Evolutionary conservation across 192 early-diverging fungal species (phyloP).

Genomic region (Coemansia sp.): DNA sequence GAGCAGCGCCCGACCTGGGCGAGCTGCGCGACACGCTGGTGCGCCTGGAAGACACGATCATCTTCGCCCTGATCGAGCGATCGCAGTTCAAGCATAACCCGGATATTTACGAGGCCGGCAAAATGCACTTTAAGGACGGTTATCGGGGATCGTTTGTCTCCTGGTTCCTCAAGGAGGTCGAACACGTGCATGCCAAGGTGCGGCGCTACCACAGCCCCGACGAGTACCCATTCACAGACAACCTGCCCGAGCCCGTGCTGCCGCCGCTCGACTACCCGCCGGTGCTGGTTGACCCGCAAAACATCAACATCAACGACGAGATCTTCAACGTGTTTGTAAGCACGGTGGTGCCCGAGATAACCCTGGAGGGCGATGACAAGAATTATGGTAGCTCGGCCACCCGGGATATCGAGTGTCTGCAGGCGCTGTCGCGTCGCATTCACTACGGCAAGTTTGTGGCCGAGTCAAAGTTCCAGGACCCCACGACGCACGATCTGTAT

Average conservation of each 20-base stretch:
- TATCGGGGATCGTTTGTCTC: constrained; percentile 79
- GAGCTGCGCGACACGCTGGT: constrained; percentile 75
- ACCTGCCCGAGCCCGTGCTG: constrained; percentile 82
- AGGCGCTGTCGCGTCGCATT: constrained; percentile 86
- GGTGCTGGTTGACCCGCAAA: constrained; percentile 65
- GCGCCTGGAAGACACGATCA: constrained; percentile 90
- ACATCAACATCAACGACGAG: constrained; percentile 83
- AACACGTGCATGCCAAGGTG: constrained; percentile 85
- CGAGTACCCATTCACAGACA: constrained; percentile 88
- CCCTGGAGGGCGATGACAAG: constrained; percentile 68
- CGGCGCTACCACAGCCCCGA: constrained; percentile 86
- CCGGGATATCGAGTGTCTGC: constrained; percentile 87
- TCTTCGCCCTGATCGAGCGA: constrained; percentile 86
- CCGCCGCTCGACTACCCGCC: constrained; percentile 77
- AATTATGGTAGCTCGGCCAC: constrained; percentile 95
- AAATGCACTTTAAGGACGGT: constrained; percentile 63
- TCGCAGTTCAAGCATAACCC: constrained; percentile 85
- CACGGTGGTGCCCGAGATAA: constrained; percentile 77
- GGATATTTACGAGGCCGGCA: constrained; percentile 68
- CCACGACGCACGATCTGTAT: constrained; percentile 66
- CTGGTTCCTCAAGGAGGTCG: constrained; percentile 87
- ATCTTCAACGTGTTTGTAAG: constrained; percentile 80
- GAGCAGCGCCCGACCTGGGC: constrained; percentile 32
- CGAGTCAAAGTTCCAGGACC: constrained; percentile 93
- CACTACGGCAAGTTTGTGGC: constrained; percentile 98